Percentiles rank a stretch among this genome's conserved stretches.
Evolutionary conservation across 139 green algal genomes (phyloP).

Genomic region (Asterochloris sp.): DNA sequence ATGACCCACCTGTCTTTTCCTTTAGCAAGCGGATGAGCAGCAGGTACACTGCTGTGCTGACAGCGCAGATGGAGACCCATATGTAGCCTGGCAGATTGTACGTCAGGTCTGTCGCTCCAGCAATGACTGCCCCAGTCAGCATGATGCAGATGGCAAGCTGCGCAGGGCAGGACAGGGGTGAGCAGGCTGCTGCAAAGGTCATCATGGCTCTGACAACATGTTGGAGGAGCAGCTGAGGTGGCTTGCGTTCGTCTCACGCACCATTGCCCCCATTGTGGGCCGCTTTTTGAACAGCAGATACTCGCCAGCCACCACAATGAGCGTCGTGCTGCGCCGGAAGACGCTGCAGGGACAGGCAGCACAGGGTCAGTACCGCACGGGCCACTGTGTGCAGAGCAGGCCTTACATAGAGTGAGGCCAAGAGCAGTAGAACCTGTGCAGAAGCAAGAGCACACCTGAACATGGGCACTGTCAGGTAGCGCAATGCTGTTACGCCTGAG

Average conservation of each 20-base stretch:
- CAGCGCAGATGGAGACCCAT: slow-evolving; percentile 44
- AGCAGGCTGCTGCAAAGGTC: no score
- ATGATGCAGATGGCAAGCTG: slow-evolving; percentile 34
- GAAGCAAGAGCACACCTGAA: slow-evolving; percentile 19
- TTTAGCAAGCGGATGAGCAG: slow-evolving; percentile 39
- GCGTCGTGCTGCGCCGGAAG: slow-evolving; percentile 40
- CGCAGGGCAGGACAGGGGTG: not conserved
- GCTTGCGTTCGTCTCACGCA: not conserved
- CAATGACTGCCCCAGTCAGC: slow-evolving; percentile 39
- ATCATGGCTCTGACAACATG: no score
- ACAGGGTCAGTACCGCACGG: no score
- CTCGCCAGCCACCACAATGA: slow-evolving; percentile 46
- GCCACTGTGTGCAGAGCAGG: no score
- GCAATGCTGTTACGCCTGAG: slow-evolving; percentile 44
- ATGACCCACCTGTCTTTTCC: slow-evolving; percentile 27
- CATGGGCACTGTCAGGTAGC: slow-evolving; percentile 56
- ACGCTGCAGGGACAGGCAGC: slow-evolving; percentile 24
- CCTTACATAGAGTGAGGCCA: no score
- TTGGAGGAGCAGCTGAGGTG: not conserved
- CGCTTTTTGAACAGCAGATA: slow-evolving; percentile 32
- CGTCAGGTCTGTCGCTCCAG: slow-evolving; percentile 41
- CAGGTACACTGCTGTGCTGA: slow-evolving; percentile 51
- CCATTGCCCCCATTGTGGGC: slow-evolving; percentile 11
- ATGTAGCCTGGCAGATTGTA: slow-evolving; percentile 46
- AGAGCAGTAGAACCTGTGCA: not conserved